Conservation (phyloP, 169 alveolate genomes). For the Eimeria necatrix region DNA sequence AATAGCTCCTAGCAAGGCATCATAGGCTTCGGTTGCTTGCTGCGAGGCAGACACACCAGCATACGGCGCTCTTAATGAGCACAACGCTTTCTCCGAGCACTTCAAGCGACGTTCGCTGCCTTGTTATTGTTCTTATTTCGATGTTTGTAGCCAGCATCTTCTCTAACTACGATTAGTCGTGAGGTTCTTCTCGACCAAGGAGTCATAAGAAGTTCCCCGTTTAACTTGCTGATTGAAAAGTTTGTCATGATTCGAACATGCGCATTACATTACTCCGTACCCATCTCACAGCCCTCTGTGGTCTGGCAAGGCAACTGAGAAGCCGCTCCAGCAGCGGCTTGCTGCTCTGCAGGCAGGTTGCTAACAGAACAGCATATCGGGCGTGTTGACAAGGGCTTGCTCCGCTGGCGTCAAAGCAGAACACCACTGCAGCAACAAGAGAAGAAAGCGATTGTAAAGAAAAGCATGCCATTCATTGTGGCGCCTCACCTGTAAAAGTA, state of each 20-base stretch:
- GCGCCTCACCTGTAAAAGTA: constrained; percentile 21
- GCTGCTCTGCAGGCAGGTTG: constrained; percentile 35
- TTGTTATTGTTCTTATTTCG: too few relatives aligned
- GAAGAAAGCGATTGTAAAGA: not conserved
- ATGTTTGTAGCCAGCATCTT: too few relatives aligned
- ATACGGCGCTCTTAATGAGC: not conserved
- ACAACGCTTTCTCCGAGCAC: too few relatives aligned
- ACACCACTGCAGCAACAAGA: not conserved
- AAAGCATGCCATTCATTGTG: not conserved
- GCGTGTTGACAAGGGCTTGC: not conserved
- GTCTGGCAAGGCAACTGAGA: constrained; percentile 59
- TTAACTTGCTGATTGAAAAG: not conserved
- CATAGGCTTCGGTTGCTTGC: constrained; percentile 57
- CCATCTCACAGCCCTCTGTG: constrained; percentile 68
- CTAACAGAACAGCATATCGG: not conserved
- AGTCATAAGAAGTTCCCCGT: not conserved
- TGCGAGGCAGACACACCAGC: constrained; percentile 14
- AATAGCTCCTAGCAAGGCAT: constrained; percentile 18
- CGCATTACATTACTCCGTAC: not conserved
- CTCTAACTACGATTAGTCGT: too few relatives aligned
- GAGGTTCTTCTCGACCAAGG: not conserved
- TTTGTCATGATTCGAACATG: too few relatives aligned
- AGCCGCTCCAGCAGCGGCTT: constrained; percentile 53
- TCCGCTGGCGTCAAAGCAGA: not conserved
- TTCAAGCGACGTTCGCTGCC: too few relatives aligned